These are phyloP conservation scores for Butyriboletus pseudospeciosus DNA, from an alignment of 1,284 basidiomycete genomes.

Conservation along the genomic window DNA sequence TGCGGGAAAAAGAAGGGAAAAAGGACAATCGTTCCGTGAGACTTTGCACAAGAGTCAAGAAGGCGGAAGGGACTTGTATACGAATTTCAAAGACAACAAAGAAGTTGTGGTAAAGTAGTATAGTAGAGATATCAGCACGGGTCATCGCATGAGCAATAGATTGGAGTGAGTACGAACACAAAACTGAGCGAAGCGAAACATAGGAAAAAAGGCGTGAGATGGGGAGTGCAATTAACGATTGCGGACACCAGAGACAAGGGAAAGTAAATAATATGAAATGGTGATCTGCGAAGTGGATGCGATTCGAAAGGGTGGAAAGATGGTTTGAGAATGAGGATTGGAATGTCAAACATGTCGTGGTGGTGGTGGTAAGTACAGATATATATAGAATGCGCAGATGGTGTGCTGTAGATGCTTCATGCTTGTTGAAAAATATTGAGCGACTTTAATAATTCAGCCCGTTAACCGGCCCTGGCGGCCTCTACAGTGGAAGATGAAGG, in stretches of 20 bases:
- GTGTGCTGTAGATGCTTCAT: constrained; percentile 40
- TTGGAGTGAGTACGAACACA: constrained; percentile 21
- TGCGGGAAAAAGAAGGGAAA: not conserved
- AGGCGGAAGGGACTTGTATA: constrained; percentile 21
- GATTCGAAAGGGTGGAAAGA: constrained; percentile 19
- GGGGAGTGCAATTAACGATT: constrained; percentile 30
- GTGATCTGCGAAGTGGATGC: constrained; percentile 29
- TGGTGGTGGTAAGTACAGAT: constrained; percentile 35
- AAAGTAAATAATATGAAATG: constrained; percentile 31
- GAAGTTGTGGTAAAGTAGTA: constrained; percentile 29
- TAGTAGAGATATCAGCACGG: constrained; percentile 33
- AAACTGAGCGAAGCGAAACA: constrained; percentile 12
- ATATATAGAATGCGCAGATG: constrained; percentile 39
- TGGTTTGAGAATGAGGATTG: constrained; percentile 26
- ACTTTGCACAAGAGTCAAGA: constrained; percentile 11
- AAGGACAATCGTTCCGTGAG: constrained; percentile 2
- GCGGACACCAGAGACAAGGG: constrained; percentile 18
- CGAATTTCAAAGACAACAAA: constrained; percentile 19
- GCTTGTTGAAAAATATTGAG: constrained; percentile 36
- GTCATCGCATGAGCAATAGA: constrained; percentile 29
- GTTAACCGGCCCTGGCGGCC: constrained; percentile 46
- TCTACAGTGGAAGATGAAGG: constrained; percentile 54
- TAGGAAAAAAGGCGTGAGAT: constrained; percentile 14
- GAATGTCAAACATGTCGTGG: constrained; percentile 36
- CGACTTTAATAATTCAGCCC: constrained; percentile 37